phyloP scores from a whole-genome alignment of 1,284 basidiomycete genomes.

The Trametes polyzona region DNA sequence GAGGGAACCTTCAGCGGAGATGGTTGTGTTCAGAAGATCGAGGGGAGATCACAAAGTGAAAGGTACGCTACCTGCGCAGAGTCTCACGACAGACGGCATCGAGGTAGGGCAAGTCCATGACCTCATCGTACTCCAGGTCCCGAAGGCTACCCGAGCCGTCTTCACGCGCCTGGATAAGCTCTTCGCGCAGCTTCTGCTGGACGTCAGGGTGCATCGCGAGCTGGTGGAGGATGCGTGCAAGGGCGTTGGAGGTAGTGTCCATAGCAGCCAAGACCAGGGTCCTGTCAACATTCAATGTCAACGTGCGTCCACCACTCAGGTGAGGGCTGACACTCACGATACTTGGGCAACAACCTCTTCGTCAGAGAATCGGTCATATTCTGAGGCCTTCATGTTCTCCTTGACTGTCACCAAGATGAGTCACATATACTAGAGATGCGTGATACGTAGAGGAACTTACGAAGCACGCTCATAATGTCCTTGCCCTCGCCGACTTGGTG shows the following conservation, averaged over 20 bases:
- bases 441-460: conserved; percentile 32
- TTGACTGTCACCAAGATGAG: conserved; percentile 23
- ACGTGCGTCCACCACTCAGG: neutral
- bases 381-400: conserved; percentile 31
- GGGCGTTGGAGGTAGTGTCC: conserved; percentile 35
- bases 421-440: neutral
- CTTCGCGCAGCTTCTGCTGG: conserved; percentile 25
- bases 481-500: conserved; percentile 43
- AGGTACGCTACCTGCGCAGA: conserved; percentile 32
- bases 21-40: neutral
- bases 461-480: conserved; percentile 49
- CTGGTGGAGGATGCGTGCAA: conserved; percentile 33
- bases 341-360: conserved; percentile 34
- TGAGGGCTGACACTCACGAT: conserved; percentile 19
- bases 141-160: conserved; percentile 10
- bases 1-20: neutral
- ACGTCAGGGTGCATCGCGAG: conserved; percentile 6
- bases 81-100: conserved; percentile 40
- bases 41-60: neutral
- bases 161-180: conserved; percentile 28
- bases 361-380: conserved; percentile 21
- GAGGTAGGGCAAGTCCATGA: conserved; percentile 37
- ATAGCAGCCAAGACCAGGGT: conserved; percentile 34
- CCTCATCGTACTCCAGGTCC: conserved; percentile 34
- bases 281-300: conserved; percentile 4